Conservation (phyloP, 2,329 filamentous ascomycete genomes). For the Fusarium sp. region DNA sequence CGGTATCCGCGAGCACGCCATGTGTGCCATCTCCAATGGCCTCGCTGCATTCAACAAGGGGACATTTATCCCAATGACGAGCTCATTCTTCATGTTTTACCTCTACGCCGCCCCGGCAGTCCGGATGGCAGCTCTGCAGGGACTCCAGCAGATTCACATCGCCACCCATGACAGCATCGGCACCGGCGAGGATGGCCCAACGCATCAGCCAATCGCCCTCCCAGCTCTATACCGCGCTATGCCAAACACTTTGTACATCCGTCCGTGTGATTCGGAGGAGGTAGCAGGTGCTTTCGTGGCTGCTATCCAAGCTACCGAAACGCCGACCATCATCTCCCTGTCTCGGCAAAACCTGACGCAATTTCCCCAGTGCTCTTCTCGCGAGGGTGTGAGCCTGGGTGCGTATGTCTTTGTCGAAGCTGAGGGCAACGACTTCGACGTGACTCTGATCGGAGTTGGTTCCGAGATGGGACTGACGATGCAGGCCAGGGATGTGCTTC, state of each 20-base stretch:
- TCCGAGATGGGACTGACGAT: slow-evolving; percentile 51
- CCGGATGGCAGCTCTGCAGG: slow-evolving; percentile 69
- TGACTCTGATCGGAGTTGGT: slow-evolving; percentile 57
- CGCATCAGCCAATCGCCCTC: slow-evolving; percentile 71
- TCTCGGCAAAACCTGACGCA: slow-evolving; percentile 59
- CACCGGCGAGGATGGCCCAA: slow-evolving; percentile 71
- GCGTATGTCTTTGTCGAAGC: slow-evolving; percentile 61
- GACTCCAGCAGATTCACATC: slow-evolving; percentile 67
- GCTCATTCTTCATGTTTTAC: slow-evolving; percentile 74
- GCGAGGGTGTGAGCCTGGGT: slow-evolving; percentile 56
- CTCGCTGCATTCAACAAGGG: slow-evolving; percentile 67
- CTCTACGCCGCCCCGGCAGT: slow-evolving; percentile 67
- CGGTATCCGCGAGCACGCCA: slow-evolving; percentile 72
- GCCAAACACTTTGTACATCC: slow-evolving; percentile 72
- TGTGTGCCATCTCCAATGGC: slow-evolving; percentile 69
- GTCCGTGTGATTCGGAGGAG: slow-evolving; percentile 70
- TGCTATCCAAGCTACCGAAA: slow-evolving; percentile 56
- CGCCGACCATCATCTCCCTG: slow-evolving; percentile 61
- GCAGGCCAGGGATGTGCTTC: slow-evolving; percentile 51
- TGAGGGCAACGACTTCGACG: slow-evolving; percentile 51
- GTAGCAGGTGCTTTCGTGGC: slow-evolving; percentile 64
- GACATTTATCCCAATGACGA: slow-evolving; percentile 69
- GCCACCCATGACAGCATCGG: slow-evolving; percentile 73
- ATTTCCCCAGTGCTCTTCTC: slow-evolving; percentile 52
- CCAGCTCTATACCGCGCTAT: slow-evolving; percentile 70